Conservation (phyloP, 176 grass and related monocot species). For the Oryza rufipogon region DNA sequence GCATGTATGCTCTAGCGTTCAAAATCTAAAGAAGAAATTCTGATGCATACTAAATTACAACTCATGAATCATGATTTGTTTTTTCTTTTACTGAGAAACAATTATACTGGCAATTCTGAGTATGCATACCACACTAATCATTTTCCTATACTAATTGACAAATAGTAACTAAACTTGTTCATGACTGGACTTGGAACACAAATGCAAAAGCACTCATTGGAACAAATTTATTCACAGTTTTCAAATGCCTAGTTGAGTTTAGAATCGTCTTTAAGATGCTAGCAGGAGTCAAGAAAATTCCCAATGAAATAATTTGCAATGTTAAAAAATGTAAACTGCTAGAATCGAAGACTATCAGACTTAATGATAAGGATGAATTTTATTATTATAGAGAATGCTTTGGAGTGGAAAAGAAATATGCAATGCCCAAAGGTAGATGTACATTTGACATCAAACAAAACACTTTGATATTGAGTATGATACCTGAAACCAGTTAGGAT, state of each 20-base stretch:
- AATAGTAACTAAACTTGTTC: conserved; percentile 8
- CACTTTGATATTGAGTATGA: conserved; percentile 12
- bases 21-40: conserved; percentile 16
- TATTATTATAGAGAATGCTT: background rate
- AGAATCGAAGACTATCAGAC: background rate
- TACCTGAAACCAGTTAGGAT: conserved; percentile 99
- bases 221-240: background rate
- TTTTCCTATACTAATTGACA: conserved; percentile 18
- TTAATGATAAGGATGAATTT: background rate
- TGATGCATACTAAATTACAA: conserved; percentile 11
- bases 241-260: conserved; percentile 14
- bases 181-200: conserved; percentile 5
- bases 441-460: conserved; percentile 14
- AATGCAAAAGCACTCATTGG: background rate
- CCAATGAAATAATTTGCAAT: background rate
- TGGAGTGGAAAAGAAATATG: background rate
- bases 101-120: conserved; percentile 10
- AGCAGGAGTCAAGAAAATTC: conserved; percentile 1
- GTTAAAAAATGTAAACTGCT: background rate
- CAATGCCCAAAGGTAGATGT: background rate
- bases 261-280: background rate
- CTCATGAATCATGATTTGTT: conserved; percentile 15
- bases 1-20: conserved; percentile 2
- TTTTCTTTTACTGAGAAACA: background rate
- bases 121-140: background rate